phyloP scores from a whole-genome alignment of 257 asterid genomes.

The Primulina huaijiensis region DNA sequence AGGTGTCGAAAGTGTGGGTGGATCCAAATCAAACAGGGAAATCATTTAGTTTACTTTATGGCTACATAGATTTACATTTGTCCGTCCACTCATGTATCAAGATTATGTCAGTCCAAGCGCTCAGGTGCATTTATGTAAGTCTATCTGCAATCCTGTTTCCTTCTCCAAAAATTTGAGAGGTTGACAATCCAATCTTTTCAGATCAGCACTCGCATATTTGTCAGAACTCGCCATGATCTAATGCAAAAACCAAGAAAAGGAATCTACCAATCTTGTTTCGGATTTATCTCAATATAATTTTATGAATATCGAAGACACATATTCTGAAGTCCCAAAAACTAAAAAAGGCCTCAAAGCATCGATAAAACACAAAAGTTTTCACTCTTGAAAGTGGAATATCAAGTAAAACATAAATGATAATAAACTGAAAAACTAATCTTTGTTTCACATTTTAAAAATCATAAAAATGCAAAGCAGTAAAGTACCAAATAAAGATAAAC shows the following conservation, averaged over 20 bases:
- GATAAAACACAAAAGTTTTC: neutral
- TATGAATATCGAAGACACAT: neutral
- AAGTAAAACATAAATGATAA: too few species aligned
- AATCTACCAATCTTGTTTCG: neutral
- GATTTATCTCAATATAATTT: neutral
- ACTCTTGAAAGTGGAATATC: neutral
- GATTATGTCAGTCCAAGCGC: neutral
- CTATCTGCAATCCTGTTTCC: neutral
- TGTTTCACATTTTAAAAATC: neutral
- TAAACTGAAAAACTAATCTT: neutral
- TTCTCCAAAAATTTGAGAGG: neutral
- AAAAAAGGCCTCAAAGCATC: neutral
- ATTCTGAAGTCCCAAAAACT: neutral
- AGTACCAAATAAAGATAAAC: neutral
- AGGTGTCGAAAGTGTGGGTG: neutral
- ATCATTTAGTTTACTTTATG: neutral
- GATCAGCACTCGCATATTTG: neutral
- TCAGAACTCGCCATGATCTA: neutral
- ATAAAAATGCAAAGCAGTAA: slow-evolving; percentile 20
- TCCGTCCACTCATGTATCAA: neutral
- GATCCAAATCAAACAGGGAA: neutral
- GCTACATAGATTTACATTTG: neutral
- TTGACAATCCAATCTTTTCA: neutral
- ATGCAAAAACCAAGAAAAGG: neutral
- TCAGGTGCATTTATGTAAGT: neutral